Evolutionary conservation across 129 eudicot genomes (phyloP), one percentile per base, ranked within the genome.

Genomic region (Pseudognaphalium luteoalbum): DNA sequence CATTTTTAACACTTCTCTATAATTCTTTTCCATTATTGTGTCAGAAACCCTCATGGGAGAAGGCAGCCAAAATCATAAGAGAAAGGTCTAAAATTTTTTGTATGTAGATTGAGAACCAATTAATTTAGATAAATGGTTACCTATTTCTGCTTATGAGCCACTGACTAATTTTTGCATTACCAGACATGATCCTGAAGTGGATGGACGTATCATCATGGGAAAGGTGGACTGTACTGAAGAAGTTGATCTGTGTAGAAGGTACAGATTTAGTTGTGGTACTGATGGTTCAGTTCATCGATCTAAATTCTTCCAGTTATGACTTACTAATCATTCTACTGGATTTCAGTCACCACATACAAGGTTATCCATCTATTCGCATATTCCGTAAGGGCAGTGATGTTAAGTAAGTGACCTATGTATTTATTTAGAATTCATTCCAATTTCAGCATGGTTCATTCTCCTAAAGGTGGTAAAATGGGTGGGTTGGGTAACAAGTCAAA

Each of bases 1-100:
- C 58, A 14, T 66, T 5, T 76, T 12, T 67, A 60, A 80, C 65
- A 22, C 76, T 32, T 54, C 8, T 56, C 37, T 68, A 42, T 65
- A 74, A 52, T 37, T 59, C 29, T 42, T 77, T 30, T 9, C 33
- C 58, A 17, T 22, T 50, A 83, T 59, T 67, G 16, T 88, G 70
- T 64, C 89, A 94, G 99, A 91, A 87, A 94, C 97, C 96, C 79
- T 86, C 99, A 61, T 94, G 99, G 99, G 99, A 94, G 87, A 94
- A 91, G 83, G 93, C 99, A 64, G 99, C 99, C 82, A 86, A 79
- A 72, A 91, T 89, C 74, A 86, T 90, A 3, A 84, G 88, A 89
- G 92, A 91, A 83, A 91, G 95, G 99, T 91, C 70, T 44, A 64
- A 57, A 19, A 34, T 37, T 69, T 35, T 32, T 58, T 50, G 28